A percentile compares a stretch with the other conserved stretches of the same genome.
These are phyloP conservation scores for Exophiala alcalophila DNA, from an alignment of 2,329 filamentous ascomycete genomes.

Conservation along the genomic window DNA sequence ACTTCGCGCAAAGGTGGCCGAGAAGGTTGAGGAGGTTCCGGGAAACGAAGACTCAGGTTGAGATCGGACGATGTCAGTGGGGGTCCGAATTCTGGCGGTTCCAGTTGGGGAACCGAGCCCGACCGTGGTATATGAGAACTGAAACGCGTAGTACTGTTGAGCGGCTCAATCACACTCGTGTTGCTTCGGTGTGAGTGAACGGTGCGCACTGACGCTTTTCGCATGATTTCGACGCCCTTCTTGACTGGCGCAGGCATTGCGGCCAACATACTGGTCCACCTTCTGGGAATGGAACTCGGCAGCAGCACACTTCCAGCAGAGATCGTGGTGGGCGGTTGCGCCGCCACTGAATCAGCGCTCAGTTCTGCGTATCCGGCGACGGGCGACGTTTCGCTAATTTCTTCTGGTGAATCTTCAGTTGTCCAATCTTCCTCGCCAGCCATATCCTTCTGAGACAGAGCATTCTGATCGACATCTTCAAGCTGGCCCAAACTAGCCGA, in stretches of 20 bases:
- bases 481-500: conserved; percentile 15
- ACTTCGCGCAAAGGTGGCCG: conserved; percentile 31
- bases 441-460: not conserved
- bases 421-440: conserved; percentile 18
- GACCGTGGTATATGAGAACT: conserved; percentile 14
- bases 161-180: conserved; percentile 25
- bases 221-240: conserved; percentile 22
- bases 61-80: conserved; percentile 22
- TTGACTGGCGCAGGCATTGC: conserved; percentile 26
- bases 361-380: conserved; percentile 27
- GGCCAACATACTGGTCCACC: conserved; percentile 28
- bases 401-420: conserved; percentile 20
- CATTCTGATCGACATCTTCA: not conserved
- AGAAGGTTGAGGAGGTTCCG: conserved; percentile 13
- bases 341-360: conserved; percentile 25
- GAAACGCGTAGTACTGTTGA: conserved; percentile 29
- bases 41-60: conserved; percentile 30
- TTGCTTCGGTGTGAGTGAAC: conserved; percentile 27
- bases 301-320: conserved; percentile 13
- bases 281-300: conserved; percentile 16
- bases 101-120: conserved; percentile 24
- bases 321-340: conserved; percentile 11
- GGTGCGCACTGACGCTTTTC: conserved; percentile 26
- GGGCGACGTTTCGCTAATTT: conserved; percentile 16
- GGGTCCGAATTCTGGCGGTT: conserved; percentile 27